Base-by-base conservation (phyloP, 306 rosid species). In the Neltuma alba region DNA sequence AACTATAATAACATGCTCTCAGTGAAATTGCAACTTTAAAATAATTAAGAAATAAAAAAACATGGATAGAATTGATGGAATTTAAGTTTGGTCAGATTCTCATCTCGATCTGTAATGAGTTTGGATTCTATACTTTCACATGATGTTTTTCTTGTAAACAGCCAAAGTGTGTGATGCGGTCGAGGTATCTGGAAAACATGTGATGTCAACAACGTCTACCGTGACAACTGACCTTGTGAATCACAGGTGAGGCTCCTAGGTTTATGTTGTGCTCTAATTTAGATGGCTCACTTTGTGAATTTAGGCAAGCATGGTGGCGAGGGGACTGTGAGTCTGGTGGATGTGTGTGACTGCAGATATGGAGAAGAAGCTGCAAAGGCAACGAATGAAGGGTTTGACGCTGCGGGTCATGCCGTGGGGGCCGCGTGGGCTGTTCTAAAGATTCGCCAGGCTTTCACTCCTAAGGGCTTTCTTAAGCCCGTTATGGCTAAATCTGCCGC, bases 361-460 rank as follows among this genome's bases (percentile, higher is more conserved):
- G 99, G 99, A 80, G 97, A 92, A 76, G 73, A 91, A 85, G 99
- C 99, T 55, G 91, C 92, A 18, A 82, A 89, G 81, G 96, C 99
- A 55, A 85, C 98, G 34, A 85, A 33, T 21, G 96, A 92, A 78
- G 96, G 98, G 69, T 92, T 95, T 76, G 84, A 61, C 78, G 99
- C 99, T 68, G 98, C 99, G 34, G 98, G 97, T 72, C 98, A 95
- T 76, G 97, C 96, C 14, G 15, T 95, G 6, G 96, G 99, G 65
- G 83, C 99, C 2, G 98, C 94, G 7, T 92, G 99, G 99, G 88
- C 90, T 70, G 93, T 91, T 74, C 77, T 86, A 64, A 92, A 95
- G 86, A 85, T 92, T 80, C 93, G 98, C 74, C 85, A 92, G 85
- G 95, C 96, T 37, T 20, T 95, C 60, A 89, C 91, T 68, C 99